Conservation (phyloP, 1,284 basidiomycete genomes). For the Ustilago tritici region DNA sequence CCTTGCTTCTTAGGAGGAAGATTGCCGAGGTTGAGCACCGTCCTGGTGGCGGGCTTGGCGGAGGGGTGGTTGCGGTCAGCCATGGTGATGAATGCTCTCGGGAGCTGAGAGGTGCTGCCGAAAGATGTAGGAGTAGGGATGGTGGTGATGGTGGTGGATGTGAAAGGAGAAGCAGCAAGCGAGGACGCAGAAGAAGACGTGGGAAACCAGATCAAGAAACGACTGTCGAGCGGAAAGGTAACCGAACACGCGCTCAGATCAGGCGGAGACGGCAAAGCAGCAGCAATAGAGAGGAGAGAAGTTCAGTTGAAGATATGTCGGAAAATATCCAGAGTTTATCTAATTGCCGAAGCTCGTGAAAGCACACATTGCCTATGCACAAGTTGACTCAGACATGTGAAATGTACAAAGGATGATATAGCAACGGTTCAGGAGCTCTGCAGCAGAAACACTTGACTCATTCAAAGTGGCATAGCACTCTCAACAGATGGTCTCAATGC, state of each 20-base stretch:
- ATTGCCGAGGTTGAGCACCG: slow-evolving; percentile 69
- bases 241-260: slow-evolving; percentile 3
- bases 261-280: background rate
- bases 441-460: too few relatives aligned
- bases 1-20: slow-evolving; percentile 67
- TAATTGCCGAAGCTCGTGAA: too few relatives aligned
- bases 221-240: background rate
- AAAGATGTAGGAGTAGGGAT: background rate
- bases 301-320: too few relatives aligned
- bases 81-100: slow-evolving; percentile 38
- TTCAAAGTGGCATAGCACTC: too few relatives aligned
- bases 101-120: background rate
- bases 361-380: too few relatives aligned
- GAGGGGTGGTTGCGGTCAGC: slow-evolving; percentile 59
- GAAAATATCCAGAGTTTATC: too few relatives aligned
- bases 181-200: background rate
- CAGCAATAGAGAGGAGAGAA: background rate
- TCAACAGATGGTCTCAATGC: too few relatives aligned
- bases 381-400: too few relatives aligned
- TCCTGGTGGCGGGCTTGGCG: slow-evolving; percentile 67
- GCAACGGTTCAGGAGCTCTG: too few relatives aligned
- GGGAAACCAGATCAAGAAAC: background rate
- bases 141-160: slow-evolving; percentile 13
- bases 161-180: slow-evolving; percentile 18
- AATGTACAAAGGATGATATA: too few relatives aligned